Evolutionary conservation across 2,329 filamentous ascomycete genomes (phyloP).

Genomic region (Monosporascus sp.): DNA sequence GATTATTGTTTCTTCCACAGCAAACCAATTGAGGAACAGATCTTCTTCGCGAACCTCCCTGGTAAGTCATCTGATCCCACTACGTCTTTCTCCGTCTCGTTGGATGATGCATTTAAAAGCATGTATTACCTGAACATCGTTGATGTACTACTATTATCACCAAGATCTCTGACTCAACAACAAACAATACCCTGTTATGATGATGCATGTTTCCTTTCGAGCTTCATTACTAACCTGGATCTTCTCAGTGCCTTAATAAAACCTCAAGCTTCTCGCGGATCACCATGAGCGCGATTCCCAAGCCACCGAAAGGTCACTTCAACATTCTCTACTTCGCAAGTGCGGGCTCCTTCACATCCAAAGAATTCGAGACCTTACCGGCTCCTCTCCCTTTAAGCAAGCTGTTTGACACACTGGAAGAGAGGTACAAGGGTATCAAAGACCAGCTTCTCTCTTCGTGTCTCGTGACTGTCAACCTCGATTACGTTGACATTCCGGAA

Average conservation of each 20-base stretch:
- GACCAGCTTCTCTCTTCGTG: slow-evolving; percentile 65
- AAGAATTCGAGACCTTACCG: slow-evolving; percentile 57
- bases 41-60: neutral
- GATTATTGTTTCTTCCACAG: neutral
- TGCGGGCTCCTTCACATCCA: slow-evolving; percentile 66
- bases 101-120: slow-evolving; percentile 49
- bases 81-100: slow-evolving; percentile 18
- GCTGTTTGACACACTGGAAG: slow-evolving; percentile 64
- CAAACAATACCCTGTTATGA: slow-evolving; percentile 7
- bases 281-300: slow-evolving; percentile 34
- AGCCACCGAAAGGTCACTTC: slow-evolving; percentile 61
- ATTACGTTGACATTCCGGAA: slow-evolving; percentile 67
- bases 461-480: slow-evolving; percentile 73
- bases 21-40: neutral
- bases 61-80: slow-evolving; percentile 12
- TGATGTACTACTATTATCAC: slow-evolving; percentile 57
- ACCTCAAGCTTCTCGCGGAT: neutral
- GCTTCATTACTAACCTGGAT: neutral
- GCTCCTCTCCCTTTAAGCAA: slow-evolving; percentile 59
- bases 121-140: slow-evolving; percentile 55
- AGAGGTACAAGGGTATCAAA: slow-evolving; percentile 63
- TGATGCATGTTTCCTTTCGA: slow-evolving; percentile 1
- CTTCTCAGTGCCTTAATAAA: neutral
- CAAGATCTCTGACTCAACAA: slow-evolving; percentile 63
- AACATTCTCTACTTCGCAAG: slow-evolving; percentile 78